A percentile compares a stretch with the other conserved stretches of the same genome.
Evolutionary conservation across 805 yeast species (phyloP).

Genomic region (Starmerella bombicola): DNA sequence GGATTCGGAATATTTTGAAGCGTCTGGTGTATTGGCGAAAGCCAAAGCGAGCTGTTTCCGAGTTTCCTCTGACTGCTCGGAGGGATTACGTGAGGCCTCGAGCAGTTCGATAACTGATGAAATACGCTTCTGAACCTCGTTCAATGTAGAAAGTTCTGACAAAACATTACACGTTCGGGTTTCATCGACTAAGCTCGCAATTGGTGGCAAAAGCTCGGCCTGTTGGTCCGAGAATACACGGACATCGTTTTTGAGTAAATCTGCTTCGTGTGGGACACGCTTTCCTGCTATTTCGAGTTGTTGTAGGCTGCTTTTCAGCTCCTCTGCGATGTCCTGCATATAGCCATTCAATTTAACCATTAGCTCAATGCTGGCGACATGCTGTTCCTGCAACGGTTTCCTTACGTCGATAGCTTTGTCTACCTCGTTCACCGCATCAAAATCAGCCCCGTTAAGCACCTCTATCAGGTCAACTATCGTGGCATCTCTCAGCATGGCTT

Average conservation of each 20-base stretch:
- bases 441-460: constrained; percentile 21
- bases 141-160: constrained; percentile 21
- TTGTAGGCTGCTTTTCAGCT: constrained; percentile 22
- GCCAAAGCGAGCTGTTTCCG: constrained; percentile 14
- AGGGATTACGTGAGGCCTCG: neutral
- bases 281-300: constrained; percentile 23
- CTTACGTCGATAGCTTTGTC: constrained; percentile 19
- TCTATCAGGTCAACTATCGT: constrained; percentile 18
- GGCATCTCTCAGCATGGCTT: constrained; percentile 6
- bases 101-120: constrained; percentile 22
- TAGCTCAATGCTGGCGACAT: constrained; percentile 24
- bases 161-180: constrained; percentile 15
- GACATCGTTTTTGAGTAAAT: constrained; percentile 27
- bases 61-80: neutral
- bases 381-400: constrained; percentile 22
- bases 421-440: constrained; percentile 25
- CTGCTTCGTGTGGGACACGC: constrained; percentile 28
- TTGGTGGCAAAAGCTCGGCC: constrained; percentile 12
- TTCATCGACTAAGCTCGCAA: constrained; percentile 9
- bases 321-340: constrained; percentile 25
- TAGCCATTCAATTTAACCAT: constrained; percentile 26
- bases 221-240: constrained; percentile 19
- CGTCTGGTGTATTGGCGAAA: constrained; percentile 18
- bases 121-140: constrained; percentile 22
- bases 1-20: constrained; percentile 9